Base-by-base conservation (phyloP, 139 green algal species). In the Micromonas commoda region DNA sequence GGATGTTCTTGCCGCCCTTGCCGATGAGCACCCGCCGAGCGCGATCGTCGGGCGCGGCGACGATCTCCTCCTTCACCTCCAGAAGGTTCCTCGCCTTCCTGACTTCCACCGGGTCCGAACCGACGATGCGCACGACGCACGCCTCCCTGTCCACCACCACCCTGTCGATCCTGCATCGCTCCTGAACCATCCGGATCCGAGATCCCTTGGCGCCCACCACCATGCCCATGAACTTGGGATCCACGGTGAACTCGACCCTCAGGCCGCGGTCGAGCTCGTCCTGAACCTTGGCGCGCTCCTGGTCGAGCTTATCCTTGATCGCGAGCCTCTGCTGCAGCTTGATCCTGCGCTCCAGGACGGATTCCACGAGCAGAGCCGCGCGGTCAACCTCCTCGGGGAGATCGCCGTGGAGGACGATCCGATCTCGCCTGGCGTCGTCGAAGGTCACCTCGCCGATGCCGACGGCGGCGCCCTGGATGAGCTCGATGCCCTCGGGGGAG, bases 81-180 rank as follows among this genome's bases (percentile, higher is more conserved):
- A 71, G 29, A 26, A 71, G 38, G 3, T 38, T 29, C n/a, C 69
- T 4, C 69, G 69, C 69, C 13, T 28, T 26, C n/a, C 24, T 31
- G 4, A 76, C 69, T 19, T 76, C 39, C 34, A 3, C 24, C 23
- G 69, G 24, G 69, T 63, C 34, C 28, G 21, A 29, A 33, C 69
- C 69, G 23, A 76, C 69, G 69, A 76, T 76, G 3, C 69, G 69
- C 37, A 76, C 39, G 24, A 53, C 39, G 34, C 39, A 19, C 24
- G 61, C 2, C 3, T 53, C 32, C 20, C 32, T 19, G 39, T 76
- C 69, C 20, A 76, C 69, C 24, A 76, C 69, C 4, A 76, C 69
- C 34, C 69, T 33, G 33, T 76, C 69, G 39, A 76, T 31, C 3
- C 32, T 13, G 16, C 39, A 65, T 35, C 31, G 5, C 6, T 76